A percentile compares a stretch with the other conserved stretches of the same genome.
Conservation (phyloP, 768 basidiomycete species). For the Porphyrellus cyaneotinctus region DNA sequence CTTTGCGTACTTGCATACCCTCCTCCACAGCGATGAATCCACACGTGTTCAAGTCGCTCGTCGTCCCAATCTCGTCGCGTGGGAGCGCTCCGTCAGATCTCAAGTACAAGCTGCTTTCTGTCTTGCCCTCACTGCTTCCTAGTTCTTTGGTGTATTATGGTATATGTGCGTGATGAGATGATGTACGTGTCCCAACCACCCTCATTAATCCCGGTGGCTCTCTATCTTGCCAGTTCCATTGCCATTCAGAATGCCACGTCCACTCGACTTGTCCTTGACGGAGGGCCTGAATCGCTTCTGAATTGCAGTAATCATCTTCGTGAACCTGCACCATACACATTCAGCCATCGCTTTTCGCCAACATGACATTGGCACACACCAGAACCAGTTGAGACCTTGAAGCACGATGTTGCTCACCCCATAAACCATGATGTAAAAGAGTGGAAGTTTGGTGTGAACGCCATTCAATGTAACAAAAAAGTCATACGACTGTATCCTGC, state of each 20-base stretch:
- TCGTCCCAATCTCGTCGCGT: conserved; percentile 72
- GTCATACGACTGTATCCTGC: conserved; percentile 49
- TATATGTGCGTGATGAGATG: conserved; percentile 8
- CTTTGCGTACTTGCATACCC: conserved; percentile 76
- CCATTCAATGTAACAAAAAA: conserved; percentile 59
- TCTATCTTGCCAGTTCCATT: conserved; percentile 15
- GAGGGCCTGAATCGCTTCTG: conserved; percentile 51
- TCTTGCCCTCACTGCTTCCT: conserved; percentile 1
- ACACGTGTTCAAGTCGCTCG: conserved; percentile 64
- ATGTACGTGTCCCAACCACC: neutral
- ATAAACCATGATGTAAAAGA: conserved; percentile 48
- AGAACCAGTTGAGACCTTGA: conserved; percentile 73
- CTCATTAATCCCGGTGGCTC: conserved; percentile 8
- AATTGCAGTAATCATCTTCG: conserved; percentile 66
- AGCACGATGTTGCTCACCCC: conserved; percentile 59
- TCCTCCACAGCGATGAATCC: conserved; percentile 43
- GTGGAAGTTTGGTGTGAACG: conserved; percentile 52
- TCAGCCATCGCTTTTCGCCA: neutral
- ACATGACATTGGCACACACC: conserved; percentile 42
- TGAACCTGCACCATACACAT: conserved; percentile 43
- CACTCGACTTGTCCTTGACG: conserved; percentile 9
- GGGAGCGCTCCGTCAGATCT: conserved; percentile 68
- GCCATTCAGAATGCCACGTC: conserved; percentile 13
- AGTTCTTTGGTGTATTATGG: conserved; percentile 14
- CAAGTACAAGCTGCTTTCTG: conserved; percentile 53